Base-by-base conservation (phyloP, 129 eudicot genomes). In the Flaveria linearis region DNA sequence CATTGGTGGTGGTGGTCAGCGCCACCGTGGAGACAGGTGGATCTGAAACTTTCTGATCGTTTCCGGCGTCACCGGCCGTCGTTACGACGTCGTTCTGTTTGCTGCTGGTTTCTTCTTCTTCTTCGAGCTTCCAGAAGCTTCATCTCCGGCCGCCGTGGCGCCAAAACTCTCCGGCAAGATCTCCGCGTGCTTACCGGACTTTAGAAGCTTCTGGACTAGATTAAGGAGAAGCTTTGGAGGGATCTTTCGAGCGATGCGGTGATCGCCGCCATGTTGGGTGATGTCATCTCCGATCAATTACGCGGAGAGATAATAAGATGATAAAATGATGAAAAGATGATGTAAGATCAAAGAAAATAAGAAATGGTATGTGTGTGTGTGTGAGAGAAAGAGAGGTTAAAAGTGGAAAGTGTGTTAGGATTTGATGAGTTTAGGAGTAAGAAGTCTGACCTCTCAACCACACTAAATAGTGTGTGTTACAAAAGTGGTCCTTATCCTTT, bases 161-260 rank as follows among this genome's bases (percentile, higher is more conserved):
- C n/a, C n/a, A n/a, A n/a, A n/a, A n/a, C n/a, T n/a, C n/a, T n/a
- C n/a, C n/a, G n/a, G n/a, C n/a, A n/a, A n/a, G n/a, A n/a, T n/a
- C n/a, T n/a, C n/a, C n/a, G n/a, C n/a, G n/a, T n/a, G n/a, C n/a
- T n/a, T n/a, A n/a, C n/a, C n/a, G n/a, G n/a, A n/a, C n/a, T n/a
- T n/a, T n/a, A n/a, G n/a, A n/a, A n/a, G n/a, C n/a, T n/a, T n/a
- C n/a, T n/a, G n/a, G n/a, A n/a, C n/a, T n/a, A n/a, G n/a, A n/a
- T 91, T 71, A 94, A 65, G 3, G 99, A 88, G 78, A 86, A 94
- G 77, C 93, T 87, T 69, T 89, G 86, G 8, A 94, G 88, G 39
- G 97, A 91, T 87, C 92, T 87, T 85, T 94, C 96, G 0, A 94
- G 67, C 30, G 97, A 91, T 22, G 92, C 95, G 15, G 96, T 88